A percentile compares a stretch with the other conserved stretches of the same genome.
phyloP scores from a whole-genome alignment of 768 basidiomycete species.

The Cyclocybe aegerita region DNA sequence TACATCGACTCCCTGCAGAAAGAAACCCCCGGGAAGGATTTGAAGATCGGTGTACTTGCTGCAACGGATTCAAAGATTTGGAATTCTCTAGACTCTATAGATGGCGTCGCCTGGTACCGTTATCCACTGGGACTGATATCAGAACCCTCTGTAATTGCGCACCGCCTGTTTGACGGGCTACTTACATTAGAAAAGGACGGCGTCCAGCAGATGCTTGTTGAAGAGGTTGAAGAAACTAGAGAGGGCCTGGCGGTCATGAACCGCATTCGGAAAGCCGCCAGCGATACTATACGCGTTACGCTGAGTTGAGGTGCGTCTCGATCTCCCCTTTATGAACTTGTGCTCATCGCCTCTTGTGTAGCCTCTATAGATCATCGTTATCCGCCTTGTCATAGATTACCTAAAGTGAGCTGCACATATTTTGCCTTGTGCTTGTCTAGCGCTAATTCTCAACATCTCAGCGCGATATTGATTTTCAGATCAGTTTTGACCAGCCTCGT shows the following conservation, averaged over 20 bases:
- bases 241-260: conserved; percentile 97
- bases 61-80: conserved; percentile 57
- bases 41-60: conserved; percentile 70
- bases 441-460: too few species aligned
- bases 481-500: too few species aligned
- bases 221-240: conserved; percentile 75
- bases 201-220: conserved; percentile 82
- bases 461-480: too few species aligned
- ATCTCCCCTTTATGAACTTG: neutral
- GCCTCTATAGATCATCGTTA: too few species aligned
- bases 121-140: conserved; percentile 49
- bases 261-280: conserved; percentile 86
- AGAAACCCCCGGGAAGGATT: conserved; percentile 10
- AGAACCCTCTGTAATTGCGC: conserved; percentile 70
- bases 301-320: conserved; percentile 5
- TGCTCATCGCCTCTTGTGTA: too few species aligned
- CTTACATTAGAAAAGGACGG: conserved; percentile 74
- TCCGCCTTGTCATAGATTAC: too few species aligned
- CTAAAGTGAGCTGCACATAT: too few species aligned
- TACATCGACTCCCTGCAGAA: conserved; percentile 43
- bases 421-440: too few species aligned
- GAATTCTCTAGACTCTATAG: conserved; percentile 24
- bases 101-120: conserved; percentile 53
- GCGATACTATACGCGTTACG: conserved; percentile 38
- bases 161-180: conserved; percentile 84